Percentiles rank a stretch among this genome's conserved stretches.
phyloP scores from a whole-genome alignment of 768 basidiomycete genomes.

The Calocera viscosa region DNA sequence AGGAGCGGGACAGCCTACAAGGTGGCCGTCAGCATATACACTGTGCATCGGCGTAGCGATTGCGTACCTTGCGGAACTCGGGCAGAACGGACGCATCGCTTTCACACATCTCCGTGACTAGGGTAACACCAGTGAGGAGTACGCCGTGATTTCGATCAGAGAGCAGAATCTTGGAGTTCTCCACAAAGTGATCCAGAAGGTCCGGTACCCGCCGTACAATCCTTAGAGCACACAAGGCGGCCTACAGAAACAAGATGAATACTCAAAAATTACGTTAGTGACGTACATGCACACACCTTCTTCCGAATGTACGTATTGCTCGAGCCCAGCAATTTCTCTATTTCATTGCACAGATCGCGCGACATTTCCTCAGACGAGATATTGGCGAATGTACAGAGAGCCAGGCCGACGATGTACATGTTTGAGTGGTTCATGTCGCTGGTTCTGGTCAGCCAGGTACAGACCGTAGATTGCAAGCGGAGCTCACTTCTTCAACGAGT shows the following conservation, averaged over 20 bases:
- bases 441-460: conserved; percentile 7
- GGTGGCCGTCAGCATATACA: conserved; percentile 16
- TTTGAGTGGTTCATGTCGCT: conserved; percentile 99
- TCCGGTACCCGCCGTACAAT: conserved; percentile 95
- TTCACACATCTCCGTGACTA: conserved; percentile 89
- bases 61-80: conserved; percentile 77
- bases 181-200: conserved; percentile 78
- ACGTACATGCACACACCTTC: conserved; percentile 48
- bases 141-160: conserved; percentile 97
- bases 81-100: conserved; percentile 57
- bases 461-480: background rate
- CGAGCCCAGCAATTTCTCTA: conserved; percentile 91
- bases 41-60: background rate
- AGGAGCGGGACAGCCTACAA: conserved; percentile 77
- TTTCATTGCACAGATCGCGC: conserved; percentile 91
- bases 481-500: conserved; percentile 89
- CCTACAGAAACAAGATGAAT: conserved; percentile 35
- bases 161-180: conserved; percentile 78
- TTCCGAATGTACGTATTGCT: conserved; percentile 98
- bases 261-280: conserved; percentile 2
- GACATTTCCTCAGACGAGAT: conserved; percentile 99
- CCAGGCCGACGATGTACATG: conserved; percentile 96
- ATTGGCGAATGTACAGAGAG: conserved; percentile 95
- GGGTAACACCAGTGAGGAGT: conserved; percentile 81
- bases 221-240: conserved; percentile 85